These are phyloP conservation scores for Dalbergia oliveri DNA, from an alignment of 306 rosid species.

Conservation along the genomic window DNA sequence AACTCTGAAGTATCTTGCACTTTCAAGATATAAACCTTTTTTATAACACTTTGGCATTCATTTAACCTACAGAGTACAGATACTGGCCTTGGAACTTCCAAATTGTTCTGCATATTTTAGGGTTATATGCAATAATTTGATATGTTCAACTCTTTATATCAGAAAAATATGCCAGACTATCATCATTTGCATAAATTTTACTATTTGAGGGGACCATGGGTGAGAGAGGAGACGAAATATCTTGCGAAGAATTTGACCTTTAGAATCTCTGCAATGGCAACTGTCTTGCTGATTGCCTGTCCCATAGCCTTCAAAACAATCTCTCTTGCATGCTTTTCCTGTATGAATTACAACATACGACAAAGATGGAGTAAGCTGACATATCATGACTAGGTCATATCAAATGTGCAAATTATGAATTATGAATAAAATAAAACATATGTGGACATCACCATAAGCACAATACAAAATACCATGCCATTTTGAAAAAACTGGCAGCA, in stretches of 20 bases:
- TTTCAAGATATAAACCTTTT: background rate
- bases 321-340: constrained; percentile 88
- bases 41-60: background rate
- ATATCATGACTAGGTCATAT: constrained; percentile 13
- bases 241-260: constrained; percentile 62
- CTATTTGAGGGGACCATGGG: background rate
- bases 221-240: background rate
- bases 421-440: constrained; percentile 2
- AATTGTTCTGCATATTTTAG: background rate
- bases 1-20: background rate
- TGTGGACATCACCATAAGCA: background rate
- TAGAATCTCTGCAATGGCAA: constrained; percentile 89
- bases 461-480: background rate
- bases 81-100: background rate
- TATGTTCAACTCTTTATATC: background rate
- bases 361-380: background rate
- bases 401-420: background rate
- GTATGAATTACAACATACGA: constrained; percentile 42
- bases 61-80: background rate
- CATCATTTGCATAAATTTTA: constrained; percentile 16
- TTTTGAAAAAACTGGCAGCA: background rate
- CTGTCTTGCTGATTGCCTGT: constrained; percentile 98
- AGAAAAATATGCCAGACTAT: background rate
- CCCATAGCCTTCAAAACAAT: constrained; percentile 99
- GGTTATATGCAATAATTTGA: background rate